Evolutionary conservation across 768 basidiomycete species (phyloP).

Genomic region (Agaricus blazei): DNA sequence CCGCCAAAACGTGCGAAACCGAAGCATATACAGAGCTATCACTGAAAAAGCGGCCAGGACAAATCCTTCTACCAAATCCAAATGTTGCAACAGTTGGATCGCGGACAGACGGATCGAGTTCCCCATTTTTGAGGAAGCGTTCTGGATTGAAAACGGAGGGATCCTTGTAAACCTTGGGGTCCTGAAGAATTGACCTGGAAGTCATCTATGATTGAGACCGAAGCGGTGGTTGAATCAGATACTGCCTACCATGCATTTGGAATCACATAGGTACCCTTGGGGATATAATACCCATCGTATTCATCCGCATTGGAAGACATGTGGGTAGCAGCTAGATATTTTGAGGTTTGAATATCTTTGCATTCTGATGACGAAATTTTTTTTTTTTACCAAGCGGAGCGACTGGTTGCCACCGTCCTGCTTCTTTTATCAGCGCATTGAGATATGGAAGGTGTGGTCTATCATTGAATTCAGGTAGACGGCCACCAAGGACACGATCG

Average conservation of each 20-base stretch:
- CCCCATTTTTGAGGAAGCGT: slow-evolving; percentile 20
- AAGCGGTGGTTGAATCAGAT: too few relatives aligned
- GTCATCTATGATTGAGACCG: neutral
- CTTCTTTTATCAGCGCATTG: slow-evolving; percentile 30
- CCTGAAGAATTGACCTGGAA: slow-evolving; percentile 17
- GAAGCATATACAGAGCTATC: slow-evolving; percentile 18
- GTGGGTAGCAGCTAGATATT: neutral
- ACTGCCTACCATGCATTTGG: neutral
- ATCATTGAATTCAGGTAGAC: slow-evolving; percentile 26
- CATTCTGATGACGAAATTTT: neutral
- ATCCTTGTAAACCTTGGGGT: slow-evolving; percentile 15
- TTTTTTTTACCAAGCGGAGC: slow-evolving; percentile 17
- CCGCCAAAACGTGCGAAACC: slow-evolving; percentile 17
- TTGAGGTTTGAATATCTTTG: neutral
- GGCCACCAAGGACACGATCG: slow-evolving; percentile 14
- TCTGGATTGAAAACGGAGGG: slow-evolving; percentile 24
- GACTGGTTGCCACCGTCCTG: slow-evolving; percentile 27
- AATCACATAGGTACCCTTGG: neutral
- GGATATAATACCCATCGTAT: slow-evolving; percentile 1
- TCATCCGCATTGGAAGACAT: neutral
- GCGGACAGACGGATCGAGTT: slow-evolving; percentile 18
- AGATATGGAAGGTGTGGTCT: slow-evolving; percentile 26
- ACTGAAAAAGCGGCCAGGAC: slow-evolving; percentile 20
- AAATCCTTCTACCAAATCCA: slow-evolving; percentile 26
- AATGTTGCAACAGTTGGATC: slow-evolving; percentile 24